Conservation (phyloP, 805 yeast genomes). For the Lipomyces kockii region DNA sequence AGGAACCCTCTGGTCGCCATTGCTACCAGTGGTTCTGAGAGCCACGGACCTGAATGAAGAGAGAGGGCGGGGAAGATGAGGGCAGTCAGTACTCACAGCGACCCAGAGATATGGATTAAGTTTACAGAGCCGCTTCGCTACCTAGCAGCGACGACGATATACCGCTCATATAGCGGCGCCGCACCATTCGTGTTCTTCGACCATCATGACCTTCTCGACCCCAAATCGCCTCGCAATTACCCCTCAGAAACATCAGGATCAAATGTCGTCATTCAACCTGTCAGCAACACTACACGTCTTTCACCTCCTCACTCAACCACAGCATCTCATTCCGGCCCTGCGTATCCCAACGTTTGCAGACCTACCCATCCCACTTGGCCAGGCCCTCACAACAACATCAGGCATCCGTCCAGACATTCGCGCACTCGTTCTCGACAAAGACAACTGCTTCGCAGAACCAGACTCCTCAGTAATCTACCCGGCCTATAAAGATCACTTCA, state of each 20-base stretch:
- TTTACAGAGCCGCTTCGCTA: too few relatives aligned
- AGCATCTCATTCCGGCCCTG: conserved; percentile 20
- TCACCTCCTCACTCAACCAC: conserved; percentile 11
- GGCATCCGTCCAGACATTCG: conserved; percentile 37
- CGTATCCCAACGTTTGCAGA: conserved; percentile 33
- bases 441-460: conserved; percentile 90
- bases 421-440: conserved; percentile 73
- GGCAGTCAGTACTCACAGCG: too few relatives aligned
- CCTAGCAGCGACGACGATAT: too few relatives aligned
- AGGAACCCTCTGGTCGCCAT: too few relatives aligned
- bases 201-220: too few relatives aligned
- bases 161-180: too few relatives aligned
- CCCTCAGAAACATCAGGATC: not conserved
- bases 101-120: too few relatives aligned
- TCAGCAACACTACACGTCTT: conserved; percentile 22
- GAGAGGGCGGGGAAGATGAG: too few relatives aligned
- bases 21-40: too few relatives aligned
- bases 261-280: conserved; percentile 16
- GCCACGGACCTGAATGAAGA: too few relatives aligned
- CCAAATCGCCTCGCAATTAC: too few relatives aligned
- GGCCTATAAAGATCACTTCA: conserved; percentile 50
- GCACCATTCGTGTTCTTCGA: too few relatives aligned
- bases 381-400: conserved; percentile 15
- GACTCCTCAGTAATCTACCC: conserved; percentile 82
- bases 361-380: conserved; percentile 28